Percentiles rank a stretch among this genome's conserved stretches.
Conservation (phyloP, 306 rosid species). For the Glycine tomentella region DNA sequence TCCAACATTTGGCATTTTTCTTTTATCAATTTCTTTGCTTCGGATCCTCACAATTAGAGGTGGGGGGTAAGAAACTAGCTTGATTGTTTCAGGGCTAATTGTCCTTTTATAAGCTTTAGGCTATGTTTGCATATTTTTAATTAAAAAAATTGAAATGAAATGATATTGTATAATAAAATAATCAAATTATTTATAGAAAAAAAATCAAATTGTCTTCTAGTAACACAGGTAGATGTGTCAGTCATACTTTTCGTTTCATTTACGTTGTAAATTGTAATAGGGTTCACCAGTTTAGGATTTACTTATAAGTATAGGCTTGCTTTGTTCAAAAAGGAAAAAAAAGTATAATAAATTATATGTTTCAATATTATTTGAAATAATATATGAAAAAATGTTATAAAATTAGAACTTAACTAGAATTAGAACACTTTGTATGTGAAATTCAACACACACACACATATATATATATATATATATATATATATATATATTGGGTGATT, state of each 20-base stretch:
- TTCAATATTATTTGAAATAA: too few species aligned
- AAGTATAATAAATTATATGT: too few species aligned
- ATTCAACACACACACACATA: too few species aligned
- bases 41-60: not conserved
- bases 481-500: not conserved
- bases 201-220: not conserved
- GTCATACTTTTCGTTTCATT: not conserved
- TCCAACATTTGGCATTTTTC: not conserved
- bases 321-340: too few species aligned
- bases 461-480: too few species aligned
- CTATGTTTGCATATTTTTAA: not conserved
- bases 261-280: not conserved
- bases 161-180: not conserved
- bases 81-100: not conserved
- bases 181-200: not conserved
- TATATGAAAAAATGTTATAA: not conserved
- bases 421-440: too few species aligned
- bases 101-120: not conserved
- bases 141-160: not conserved
- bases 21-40: not conserved
- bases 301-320: not conserved
- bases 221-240: too few species aligned
- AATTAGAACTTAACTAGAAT: too few species aligned
- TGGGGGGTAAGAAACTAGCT: not conserved
- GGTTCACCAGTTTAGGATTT: not conserved